Base-by-base conservation (phyloP, 768 basidiomycete genomes). In the Chalciporus chontae region DNA sequence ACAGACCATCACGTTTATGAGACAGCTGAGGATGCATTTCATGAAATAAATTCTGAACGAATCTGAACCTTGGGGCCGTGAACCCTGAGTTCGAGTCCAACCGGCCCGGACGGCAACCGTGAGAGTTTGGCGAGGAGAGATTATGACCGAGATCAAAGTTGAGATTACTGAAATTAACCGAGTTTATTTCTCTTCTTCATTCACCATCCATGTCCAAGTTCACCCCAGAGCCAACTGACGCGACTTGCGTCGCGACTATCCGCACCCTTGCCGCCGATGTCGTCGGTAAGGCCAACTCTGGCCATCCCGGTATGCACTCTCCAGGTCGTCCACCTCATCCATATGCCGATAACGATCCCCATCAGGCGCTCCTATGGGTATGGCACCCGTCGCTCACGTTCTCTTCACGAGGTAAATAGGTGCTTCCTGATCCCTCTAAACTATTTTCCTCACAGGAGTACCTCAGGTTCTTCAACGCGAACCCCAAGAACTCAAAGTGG, bases 401-500 rank as follows among this genome's bases (percentile, higher is more conserved):
- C 78, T 93, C 13, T 91, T 88, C 71, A 80, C 87, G 55, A 75
- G 82, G 92, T 85, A 59, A 27, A 68, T 43, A 15, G 2, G 24
- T 5, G 17, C 37, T 31, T 24, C 21, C 4, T 4, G 26, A 17
- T 17, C 36, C 13, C 29, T 8, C 4, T 27, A 11, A 9, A 15
- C 29, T 27, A 21, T 8, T n/a, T 19, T 24, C 15, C 43, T 53
- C 43, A 59, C 18, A 17, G 43, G 14, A 24, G 10, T 26, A 45
- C 19, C 9, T 45, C 26, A 90, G 89, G 17, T 90, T 93, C 78
- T 69, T 96, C 73, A 88, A 87, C 56, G 84, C 85, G 62, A 94
- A 93, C 73, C 89, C 93, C 43, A 84, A 84, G 69, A 87, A 78
- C 74, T 83, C 93, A 37, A 85, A 90, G 69, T 95, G 92, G 94